Percentiles rank a stretch among this genome's conserved stretches.
Conservation (phyloP, 1,139 yeast species). For the Protomyces gravidus region DNA sequence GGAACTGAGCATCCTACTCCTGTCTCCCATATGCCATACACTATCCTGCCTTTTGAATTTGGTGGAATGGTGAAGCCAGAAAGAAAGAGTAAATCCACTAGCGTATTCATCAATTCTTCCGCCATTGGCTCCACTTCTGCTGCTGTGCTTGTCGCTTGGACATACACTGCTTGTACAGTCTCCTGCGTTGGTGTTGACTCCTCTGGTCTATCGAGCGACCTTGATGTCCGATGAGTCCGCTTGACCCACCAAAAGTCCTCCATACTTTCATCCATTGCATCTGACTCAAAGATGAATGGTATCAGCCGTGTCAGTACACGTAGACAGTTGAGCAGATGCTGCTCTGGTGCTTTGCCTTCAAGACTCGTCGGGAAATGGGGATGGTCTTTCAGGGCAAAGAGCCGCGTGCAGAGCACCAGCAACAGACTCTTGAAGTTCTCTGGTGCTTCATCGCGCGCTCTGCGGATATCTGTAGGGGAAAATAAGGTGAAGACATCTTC, state of each 20-base stretch:
- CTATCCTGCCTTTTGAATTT: slow-evolving; percentile 32
- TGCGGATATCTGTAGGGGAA: slow-evolving; percentile 55
- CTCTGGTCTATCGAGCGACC: neutral
- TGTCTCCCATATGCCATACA: slow-evolving; percentile 50
- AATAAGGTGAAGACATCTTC: slow-evolving; percentile 57
- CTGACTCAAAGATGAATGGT: slow-evolving; percentile 62
- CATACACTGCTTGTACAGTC: neutral
- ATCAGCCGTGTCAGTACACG: slow-evolving; percentile 61
- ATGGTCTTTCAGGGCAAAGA: slow-evolving; percentile 39
- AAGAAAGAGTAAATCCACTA: slow-evolving; percentile 55
- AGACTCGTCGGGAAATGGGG: slow-evolving; percentile 37
- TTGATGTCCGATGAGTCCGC: neutral
- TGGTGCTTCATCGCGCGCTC: slow-evolving; percentile 57
- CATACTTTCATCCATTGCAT: slow-evolving; percentile 42
- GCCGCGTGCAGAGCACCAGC: slow-evolving; percentile 44
- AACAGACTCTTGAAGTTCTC: slow-evolving; percentile 55
- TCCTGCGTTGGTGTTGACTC: neutral
- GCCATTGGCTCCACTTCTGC: slow-evolving; percentile 47
- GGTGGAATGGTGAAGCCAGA: slow-evolving; percentile 56
- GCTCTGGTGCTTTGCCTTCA: slow-evolving; percentile 36
- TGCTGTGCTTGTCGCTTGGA: neutral
- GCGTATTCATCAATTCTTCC: slow-evolving; percentile 46
- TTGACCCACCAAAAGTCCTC: slow-evolving; percentile 48
- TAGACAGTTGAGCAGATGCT: slow-evolving; percentile 53
- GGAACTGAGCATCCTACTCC: slow-evolving; percentile 62